Conservation (phyloP, 108 stramenopile genomes). For the Parmales sp. region DNA sequence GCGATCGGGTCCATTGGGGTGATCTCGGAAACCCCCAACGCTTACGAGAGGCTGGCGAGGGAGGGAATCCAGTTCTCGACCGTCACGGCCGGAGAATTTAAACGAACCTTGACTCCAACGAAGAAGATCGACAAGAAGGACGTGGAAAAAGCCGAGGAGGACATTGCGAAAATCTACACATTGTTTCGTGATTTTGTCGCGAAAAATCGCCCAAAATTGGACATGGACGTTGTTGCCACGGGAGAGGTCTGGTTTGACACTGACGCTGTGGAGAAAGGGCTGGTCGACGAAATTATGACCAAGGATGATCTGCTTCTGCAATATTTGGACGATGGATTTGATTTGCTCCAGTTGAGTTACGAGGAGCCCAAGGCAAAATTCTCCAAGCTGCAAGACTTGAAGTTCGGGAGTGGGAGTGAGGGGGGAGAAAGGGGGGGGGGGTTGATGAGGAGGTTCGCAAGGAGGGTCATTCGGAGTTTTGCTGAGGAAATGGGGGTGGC, state of each 20-base stretch:
- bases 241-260: conserved; percentile 90
- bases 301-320: conserved; percentile 67
- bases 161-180: conserved; percentile 61
- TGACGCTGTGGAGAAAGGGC: conserved; percentile 61
- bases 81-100: conserved; percentile 84
- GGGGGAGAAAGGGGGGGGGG: too few species aligned
- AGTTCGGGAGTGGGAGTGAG: too few species aligned
- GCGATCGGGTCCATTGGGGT: conserved; percentile 82
- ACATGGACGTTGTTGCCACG: conserved; percentile 79
- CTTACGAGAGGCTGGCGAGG: conserved; percentile 67
- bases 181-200: conserved; percentile 73
- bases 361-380: conserved; percentile 8
- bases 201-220: conserved; percentile 63
- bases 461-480: too few species aligned
- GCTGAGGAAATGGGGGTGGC: too few species aligned
- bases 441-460: too few species aligned
- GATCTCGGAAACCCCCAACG: conserved; percentile 79
- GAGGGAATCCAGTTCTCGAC: conserved; percentile 88
- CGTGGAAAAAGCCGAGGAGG: conserved; percentile 62
- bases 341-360: conserved; percentile 57
- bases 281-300: conserved; percentile 79
- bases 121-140: conserved; percentile 81
- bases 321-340: conserved; percentile 53
- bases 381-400: too few species aligned
- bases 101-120: conserved; percentile 80